Base-by-base conservation (phyloP, 495 filamentous ascomycete species). In the Cenococcum geophilum region DNA sequence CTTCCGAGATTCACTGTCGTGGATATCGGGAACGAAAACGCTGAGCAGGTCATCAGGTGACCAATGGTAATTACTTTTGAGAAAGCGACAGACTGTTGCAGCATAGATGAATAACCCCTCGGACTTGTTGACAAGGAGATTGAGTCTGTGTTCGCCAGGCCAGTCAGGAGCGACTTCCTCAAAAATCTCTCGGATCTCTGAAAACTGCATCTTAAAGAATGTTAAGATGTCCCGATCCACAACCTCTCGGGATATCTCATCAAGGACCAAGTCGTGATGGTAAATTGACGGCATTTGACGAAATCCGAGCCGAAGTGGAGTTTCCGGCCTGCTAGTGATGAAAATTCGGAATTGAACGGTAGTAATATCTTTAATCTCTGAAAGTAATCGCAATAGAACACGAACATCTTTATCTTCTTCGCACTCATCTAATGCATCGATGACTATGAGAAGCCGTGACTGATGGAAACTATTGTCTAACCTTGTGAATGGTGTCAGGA, bases 371-470 rank as follows among this genome's bases (percentile, higher is more conserved):
- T 59, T 51, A 48, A 58, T 20, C 45, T 70, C 23, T 20, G 71
- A 45, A 12, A 73, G 52, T 21, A 74, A 51, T 51, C 61, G 61
- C 34, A 72, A 36, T 51, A 75, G 68, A 4, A 59, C 34, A 32
- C 50, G 36, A 35, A 69, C 48, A 48, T 72, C 60, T 6, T 60
- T 21, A 8, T 63, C 54, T 34, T 57, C 55, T 16, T 70, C 72
- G 53, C 71, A 73, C 50, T 73, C 71, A 48, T 72, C 71, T n/a
- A 74, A 56, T 0, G 71, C 71, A 61, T 74, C 71, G 35, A 73
- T 66, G 5, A 73, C 71, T 20, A 73, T n/a, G 25, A 69, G 55
- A 1, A 62, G 27, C 45, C 9, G 20, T 20, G 12, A n/a, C 5
- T 5, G 5, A 5, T 8, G 5, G 6, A 10, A 8, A n/a, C 45